Evolutionary conservation across 805 yeast genomes (phyloP).

Genomic region (Torulaspora franciscae): DNA sequence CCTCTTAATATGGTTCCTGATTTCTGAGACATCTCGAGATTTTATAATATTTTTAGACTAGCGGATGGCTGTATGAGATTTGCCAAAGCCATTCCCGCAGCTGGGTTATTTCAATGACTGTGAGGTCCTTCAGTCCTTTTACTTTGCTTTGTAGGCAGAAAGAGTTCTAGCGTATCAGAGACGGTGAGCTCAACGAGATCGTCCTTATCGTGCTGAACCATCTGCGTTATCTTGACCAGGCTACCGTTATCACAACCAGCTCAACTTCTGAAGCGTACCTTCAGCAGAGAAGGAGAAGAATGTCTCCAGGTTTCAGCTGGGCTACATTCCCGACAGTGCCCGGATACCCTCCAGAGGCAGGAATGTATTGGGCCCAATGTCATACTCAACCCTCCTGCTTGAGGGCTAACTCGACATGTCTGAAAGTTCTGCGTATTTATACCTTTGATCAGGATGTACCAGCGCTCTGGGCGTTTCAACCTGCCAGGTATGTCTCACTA

Average conservation of each 20-base stretch:
- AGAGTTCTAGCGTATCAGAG: not conserved
- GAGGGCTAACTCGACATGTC: too few species aligned
- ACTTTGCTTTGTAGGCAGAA: not conserved
- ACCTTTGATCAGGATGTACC: too few species aligned
- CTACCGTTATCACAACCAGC: not conserved
- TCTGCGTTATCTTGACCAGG: not conserved
- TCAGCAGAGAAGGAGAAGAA: not conserved
- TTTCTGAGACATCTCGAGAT: not conserved
- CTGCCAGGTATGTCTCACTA: too few species aligned
- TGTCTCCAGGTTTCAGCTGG: not conserved
- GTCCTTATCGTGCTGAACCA: not conserved
- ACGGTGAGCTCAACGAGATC: not conserved
- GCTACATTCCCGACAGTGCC: not conserved
- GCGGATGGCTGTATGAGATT: not conserved
- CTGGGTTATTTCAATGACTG: not conserved
- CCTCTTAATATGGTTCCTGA: not conserved
- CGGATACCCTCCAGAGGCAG: not conserved
- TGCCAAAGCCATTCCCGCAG: not conserved
- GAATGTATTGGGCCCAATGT: not conserved
- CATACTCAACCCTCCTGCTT: not conserved
- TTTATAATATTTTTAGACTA: not conserved
- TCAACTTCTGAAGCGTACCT: constrained; percentile 1
- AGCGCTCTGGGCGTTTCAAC: too few species aligned
- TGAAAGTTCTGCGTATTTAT: too few species aligned
- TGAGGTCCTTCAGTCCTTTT: not conserved